These are phyloP conservation scores for Codiaeum variegatum DNA, from an alignment of 441 rosid genomes.

Conservation along the genomic window DNA sequence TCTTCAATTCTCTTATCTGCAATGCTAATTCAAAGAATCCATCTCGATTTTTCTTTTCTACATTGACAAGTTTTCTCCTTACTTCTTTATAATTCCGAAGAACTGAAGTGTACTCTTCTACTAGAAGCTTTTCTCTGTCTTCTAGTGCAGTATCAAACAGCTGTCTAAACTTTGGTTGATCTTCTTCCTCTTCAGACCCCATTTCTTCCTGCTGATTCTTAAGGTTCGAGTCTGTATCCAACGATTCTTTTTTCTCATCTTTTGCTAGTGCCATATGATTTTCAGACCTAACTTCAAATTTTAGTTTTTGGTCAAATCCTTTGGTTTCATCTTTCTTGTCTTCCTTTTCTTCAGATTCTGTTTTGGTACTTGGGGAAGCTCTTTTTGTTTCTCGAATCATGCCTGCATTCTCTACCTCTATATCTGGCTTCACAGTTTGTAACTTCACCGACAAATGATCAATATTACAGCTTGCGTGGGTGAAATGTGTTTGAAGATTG, in stretches of 20 bases:
- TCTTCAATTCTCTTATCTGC: constrained; percentile 72
- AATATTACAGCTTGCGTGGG: constrained; percentile 42
- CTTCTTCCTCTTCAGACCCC: constrained; percentile 40
- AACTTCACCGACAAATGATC: constrained; percentile 55
- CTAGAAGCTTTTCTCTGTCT: constrained; percentile 65
- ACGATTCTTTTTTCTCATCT: constrained; percentile 35
- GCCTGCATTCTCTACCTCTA: constrained; percentile 36
- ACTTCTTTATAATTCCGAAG: constrained; percentile 63
- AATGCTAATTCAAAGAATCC: constrained; percentile 70
- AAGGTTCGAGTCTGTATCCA: constrained; percentile 31
- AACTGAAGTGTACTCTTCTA: constrained; percentile 55
- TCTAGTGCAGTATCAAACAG: constrained; percentile 44
- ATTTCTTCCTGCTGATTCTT: constrained; percentile 39
- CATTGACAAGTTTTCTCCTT: constrained; percentile 55
- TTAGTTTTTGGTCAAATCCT: constrained; percentile 17
- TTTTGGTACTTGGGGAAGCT: constrained; percentile 17
- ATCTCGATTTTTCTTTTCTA: constrained; percentile 76
- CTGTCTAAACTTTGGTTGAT: constrained; percentile 55
- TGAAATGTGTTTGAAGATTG: constrained; percentile 45
- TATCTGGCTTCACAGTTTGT: constrained; percentile 45
- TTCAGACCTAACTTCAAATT: constrained; percentile 18
- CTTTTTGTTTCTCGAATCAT: constrained; percentile 27
- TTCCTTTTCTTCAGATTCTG: constrained; percentile 26
- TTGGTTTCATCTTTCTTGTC: constrained; percentile 21
- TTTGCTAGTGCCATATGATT: constrained; percentile 13